Conservation (phyloP, 495 filamentous ascomycete genomes). For the Penicillium turbatum region DNA sequence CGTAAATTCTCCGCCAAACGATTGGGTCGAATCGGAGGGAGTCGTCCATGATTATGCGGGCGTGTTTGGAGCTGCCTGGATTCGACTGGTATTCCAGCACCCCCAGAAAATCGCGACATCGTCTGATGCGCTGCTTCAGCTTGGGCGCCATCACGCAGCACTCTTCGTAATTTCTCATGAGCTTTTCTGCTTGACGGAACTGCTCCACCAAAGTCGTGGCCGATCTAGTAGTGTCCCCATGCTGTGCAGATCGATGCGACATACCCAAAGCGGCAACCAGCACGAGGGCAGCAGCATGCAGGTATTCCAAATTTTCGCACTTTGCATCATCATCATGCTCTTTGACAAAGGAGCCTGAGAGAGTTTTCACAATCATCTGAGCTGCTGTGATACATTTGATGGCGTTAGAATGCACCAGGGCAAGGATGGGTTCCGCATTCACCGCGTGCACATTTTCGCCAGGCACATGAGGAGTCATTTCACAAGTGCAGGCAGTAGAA, state of each 20-base stretch:
- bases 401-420: conserved; percentile 9
- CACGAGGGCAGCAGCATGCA: neutral
- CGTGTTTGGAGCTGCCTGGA: neutral
- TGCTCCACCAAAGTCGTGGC: neutral
- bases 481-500: conserved; percentile 8
- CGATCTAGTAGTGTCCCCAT: neutral
- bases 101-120: neutral
- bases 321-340: neutral
- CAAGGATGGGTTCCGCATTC: conserved; percentile 3
- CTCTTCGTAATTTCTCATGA: neutral
- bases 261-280: neutral
- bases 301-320: neutral
- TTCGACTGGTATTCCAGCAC: neutral
- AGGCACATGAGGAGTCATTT: conserved; percentile 3
- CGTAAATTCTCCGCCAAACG: neutral
- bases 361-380: neutral
- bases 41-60: neutral
- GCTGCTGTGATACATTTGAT: conserved; percentile 15
- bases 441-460: neutral
- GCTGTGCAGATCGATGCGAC: neutral
- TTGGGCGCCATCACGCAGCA: neutral
- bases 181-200: neutral
- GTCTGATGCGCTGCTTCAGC: neutral
- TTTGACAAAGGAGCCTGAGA: neutral
- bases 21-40: neutral